Percentiles rank a stretch among this genome's conserved stretches.
Evolutionary conservation across 2,329 filamentous ascomycete genomes (phyloP).

Genomic region (Monilinia aucupariae): DNA sequence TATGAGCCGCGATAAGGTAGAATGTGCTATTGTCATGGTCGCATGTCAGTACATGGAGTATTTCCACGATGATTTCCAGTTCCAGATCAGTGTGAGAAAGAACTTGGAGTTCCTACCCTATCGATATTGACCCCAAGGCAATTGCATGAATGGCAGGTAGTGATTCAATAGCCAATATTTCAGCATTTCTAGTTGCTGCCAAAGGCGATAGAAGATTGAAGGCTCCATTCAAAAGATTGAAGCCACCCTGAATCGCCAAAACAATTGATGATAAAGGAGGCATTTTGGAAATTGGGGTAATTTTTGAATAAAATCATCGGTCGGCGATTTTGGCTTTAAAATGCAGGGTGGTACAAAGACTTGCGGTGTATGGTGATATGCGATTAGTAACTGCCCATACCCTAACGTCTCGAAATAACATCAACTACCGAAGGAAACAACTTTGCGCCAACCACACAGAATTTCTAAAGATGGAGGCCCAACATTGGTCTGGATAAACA

Average conservation of each 20-base stretch:
- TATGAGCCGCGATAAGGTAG: constrained; percentile 4
- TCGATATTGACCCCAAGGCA: constrained; percentile 3
- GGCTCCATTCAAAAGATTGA: constrained; percentile 8
- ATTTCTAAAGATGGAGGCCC: neutral
- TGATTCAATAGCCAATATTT: constrained; percentile 6
- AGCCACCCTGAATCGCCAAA: neutral
- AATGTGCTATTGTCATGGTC: neutral
- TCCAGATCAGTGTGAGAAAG: neutral
- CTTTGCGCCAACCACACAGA: neutral
- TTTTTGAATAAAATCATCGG: neutral
- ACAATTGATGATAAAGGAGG: constrained; percentile 1
- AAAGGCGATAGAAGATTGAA: neutral
- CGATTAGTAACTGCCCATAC: neutral
- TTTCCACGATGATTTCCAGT: neutral
- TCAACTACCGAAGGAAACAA: neutral
- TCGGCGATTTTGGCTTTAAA: neutral
- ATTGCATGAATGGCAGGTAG: constrained; percentile 5
- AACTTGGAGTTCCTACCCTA: neutral
- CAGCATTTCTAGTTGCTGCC: neutral
- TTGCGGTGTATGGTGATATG: neutral
- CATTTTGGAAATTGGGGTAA: neutral
- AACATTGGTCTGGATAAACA: neutral
- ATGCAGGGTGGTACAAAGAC: neutral
- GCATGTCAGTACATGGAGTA: neutral
- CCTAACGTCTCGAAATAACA: neutral